Evolutionary conservation across 1,284 basidiomycete species (phyloP).

Genomic region (Ustilago sp.): DNA sequence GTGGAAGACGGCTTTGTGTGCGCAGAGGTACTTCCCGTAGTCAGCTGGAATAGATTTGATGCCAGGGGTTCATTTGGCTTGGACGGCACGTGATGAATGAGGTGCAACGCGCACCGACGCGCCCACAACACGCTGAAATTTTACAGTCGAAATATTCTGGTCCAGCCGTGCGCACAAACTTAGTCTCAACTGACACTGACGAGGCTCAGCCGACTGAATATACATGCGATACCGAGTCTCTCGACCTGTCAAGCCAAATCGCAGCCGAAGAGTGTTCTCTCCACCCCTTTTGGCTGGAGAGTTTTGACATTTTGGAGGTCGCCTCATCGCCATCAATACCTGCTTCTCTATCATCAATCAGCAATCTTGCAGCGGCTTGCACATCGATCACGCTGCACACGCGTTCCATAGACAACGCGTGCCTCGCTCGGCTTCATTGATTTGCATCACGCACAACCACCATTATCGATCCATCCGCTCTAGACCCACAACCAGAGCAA

Average conservation of each 20-base stretch:
- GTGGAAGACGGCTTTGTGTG: background rate
- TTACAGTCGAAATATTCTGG: background rate
- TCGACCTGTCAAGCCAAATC: background rate
- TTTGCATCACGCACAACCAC: constrained; percentile 15
- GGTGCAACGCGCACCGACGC: constrained; percentile 24
- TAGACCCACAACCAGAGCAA: constrained; percentile 8
- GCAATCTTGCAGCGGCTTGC: background rate
- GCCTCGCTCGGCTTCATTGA: constrained; percentile 9
- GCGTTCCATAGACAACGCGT: constrained; percentile 8
- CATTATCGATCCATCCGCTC: background rate
- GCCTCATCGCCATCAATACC: constrained; percentile 9
- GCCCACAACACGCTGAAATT: constrained; percentile 23
- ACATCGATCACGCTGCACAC: background rate
- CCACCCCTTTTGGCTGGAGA: background rate
- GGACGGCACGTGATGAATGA: constrained; percentile 30
- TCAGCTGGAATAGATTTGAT: background rate
- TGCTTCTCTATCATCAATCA: background rate
- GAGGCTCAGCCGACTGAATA: constrained; percentile 10
- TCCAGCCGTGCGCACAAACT: background rate
- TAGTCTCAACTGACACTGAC: background rate
- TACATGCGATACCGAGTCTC: background rate
- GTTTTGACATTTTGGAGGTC: background rate
- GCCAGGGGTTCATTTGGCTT: constrained; percentile 3
- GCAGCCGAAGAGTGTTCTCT: background rate
- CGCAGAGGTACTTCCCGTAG: background rate